Percentiles rank a stretch among this genome's conserved stretches.
Evolutionary conservation across 441 rosid genomes (phyloP).

Genomic region (Sinapis alba): DNA sequence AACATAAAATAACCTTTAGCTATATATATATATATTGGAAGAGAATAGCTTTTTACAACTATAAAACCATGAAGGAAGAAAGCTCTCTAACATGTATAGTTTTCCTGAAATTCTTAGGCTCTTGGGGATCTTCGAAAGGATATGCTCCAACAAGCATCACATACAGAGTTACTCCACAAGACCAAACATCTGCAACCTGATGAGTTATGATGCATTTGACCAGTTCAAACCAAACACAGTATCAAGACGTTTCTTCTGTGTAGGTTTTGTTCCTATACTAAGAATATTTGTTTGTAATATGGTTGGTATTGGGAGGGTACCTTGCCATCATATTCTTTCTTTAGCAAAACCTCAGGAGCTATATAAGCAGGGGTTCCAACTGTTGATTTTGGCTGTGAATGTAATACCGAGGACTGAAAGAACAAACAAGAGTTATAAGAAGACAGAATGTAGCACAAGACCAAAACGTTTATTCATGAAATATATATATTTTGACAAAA

Average conservation of each 20-base stretch:
- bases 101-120: constrained; percentile 89
- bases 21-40: not conserved
- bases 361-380: constrained; percentile 99
- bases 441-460: not conserved
- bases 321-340: constrained; percentile 99
- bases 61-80: constrained; percentile 1
- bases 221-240: constrained; percentile 9
- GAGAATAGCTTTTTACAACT: not conserved
- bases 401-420: constrained; percentile 85
- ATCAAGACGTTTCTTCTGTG: not conserved
- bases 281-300: not conserved
- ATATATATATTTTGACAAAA: not conserved
- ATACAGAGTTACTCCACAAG: constrained; percentile 95
- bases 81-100: constrained; percentile 80
- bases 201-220: not conserved
- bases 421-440: not conserved
- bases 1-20: constrained; percentile 15
- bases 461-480: not conserved
- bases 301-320: constrained; percentile 41
- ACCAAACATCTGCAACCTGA: constrained; percentile 99
- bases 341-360: constrained; percentile 95
- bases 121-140: constrained; percentile 98
- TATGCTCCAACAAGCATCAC: constrained; percentile 99
- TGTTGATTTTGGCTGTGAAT: constrained; percentile 96
- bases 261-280: not conserved